Percentiles rank a stretch among this genome's conserved stretches.
Evolutionary conservation across 768 basidiomycete genomes (phyloP).

Genomic region (Tremella mesenterica): DNA sequence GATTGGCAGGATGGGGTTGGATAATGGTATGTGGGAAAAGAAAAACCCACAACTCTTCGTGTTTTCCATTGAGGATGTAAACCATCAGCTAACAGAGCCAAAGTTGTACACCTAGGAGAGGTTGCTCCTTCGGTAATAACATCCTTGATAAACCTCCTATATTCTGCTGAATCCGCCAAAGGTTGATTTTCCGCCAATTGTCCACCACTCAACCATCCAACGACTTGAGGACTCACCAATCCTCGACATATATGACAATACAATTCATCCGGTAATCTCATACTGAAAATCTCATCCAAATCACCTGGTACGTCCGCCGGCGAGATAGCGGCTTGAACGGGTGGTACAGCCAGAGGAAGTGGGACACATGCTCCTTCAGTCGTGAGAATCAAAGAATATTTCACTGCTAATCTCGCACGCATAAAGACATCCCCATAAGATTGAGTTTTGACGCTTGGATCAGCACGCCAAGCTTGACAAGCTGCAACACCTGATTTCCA

Average conservation of each 20-base stretch:
- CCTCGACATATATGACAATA: constrained; percentile 95
- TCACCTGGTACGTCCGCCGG: constrained; percentile 82
- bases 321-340: constrained; percentile 58
- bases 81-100: constrained; percentile 77
- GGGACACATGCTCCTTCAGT: constrained; percentile 55
- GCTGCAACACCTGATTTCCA: constrained; percentile 64
- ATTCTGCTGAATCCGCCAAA: constrained; percentile 88
- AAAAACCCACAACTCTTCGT: constrained; percentile 53
- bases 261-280: constrained; percentile 88
- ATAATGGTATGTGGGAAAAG: background rate
- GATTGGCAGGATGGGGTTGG: background rate
- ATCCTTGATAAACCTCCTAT: constrained; percentile 88
- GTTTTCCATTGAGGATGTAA: constrained; percentile 71
- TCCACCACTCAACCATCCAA: constrained; percentile 89
- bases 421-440: constrained; percentile 80
- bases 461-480: constrained; percentile 50
- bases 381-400: constrained; percentile 78
- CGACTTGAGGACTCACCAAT: constrained; percentile 73
- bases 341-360: constrained; percentile 58
- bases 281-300: constrained; percentile 87
- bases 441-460: constrained; percentile 63
- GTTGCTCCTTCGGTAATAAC: constrained; percentile 91
- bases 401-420: constrained; percentile 81
- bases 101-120: constrained; percentile 78
- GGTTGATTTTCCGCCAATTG: constrained; percentile 72